Base-by-base conservation (phyloP, 2,329 filamentous ascomycete species). In the Pezicula radicicola region DNA sequence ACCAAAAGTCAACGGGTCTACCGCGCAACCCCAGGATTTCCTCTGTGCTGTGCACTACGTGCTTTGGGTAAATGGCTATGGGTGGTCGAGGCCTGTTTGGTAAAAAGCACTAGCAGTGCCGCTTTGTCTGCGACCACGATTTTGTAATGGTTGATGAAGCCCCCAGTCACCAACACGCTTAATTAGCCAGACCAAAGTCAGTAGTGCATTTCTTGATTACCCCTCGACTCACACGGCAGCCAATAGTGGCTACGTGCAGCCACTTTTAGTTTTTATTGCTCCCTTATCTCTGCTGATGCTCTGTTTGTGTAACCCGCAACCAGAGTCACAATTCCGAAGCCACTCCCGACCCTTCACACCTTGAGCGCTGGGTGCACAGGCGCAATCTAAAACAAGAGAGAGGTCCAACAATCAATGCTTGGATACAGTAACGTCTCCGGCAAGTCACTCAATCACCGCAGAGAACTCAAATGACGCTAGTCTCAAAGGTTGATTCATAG, bases 221-320 rank as follows among this genome's bases (percentile, higher is more conserved):
- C 30, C 30, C 30, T 33, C 30, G 30, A 33, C 30, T 13, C 30
- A 33, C 9, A 13, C 9, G 4, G 30, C 12, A 13, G 30, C 30
- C 30, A 33, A 33, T 33, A 33, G 30, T 33, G 30, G 30, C 30
- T 33, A 33, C 9, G 9, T 33, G 30, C 30, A 33, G 30, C 18
- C 16, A 25, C 10, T 42, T 13, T 42, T 42, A 12, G n/a, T 25
- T 42, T 42, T 19, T 25, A 13, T 19, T 25, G 18, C 25, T 42
- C 40, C 18, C 9, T 42, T 25, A 19, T 21, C 25, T 25, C 12
- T 42, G 37, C 37, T 40, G 37, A n/a, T 15, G 37, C 15, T 48
- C 19, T 54, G 53, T 60, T 61, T 59, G 57, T 50, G 35, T 54
- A 57, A 44, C 58, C 59, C 54, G 39, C 49, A 27, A 45, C 47